These are phyloP conservation scores for Rhodotorula taiwanensis DNA, from an alignment of 768 basidiomycete species.

Conservation along the genomic window DNA sequence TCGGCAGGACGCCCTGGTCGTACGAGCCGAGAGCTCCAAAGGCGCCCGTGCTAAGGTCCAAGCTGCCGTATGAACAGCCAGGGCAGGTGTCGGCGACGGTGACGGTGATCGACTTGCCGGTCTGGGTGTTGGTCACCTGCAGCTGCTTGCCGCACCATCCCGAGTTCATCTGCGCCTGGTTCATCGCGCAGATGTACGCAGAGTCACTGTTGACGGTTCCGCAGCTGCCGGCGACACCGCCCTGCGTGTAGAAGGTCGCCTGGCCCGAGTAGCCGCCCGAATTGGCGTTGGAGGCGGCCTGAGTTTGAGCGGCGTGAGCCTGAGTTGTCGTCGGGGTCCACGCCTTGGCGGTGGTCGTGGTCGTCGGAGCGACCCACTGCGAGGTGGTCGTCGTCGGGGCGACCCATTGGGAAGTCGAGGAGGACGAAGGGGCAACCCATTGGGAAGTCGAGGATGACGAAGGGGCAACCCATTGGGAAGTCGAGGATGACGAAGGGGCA, in stretches of 20 bases:
- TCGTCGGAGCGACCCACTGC: background rate
- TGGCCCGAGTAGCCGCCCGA: slow-evolving; percentile 6
- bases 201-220: slow-evolving; percentile 12
- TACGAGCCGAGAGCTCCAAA: background rate
- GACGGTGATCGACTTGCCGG: slow-evolving; percentile 30
- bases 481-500: background rate
- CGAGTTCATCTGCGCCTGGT: slow-evolving; percentile 10
- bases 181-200: slow-evolving; percentile 17
- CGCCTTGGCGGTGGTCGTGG: slow-evolving; percentile 11
- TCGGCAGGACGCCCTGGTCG: background rate
- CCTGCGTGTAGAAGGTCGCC: slow-evolving; percentile 20
- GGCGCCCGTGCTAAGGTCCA: background rate
- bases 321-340: slow-evolving; percentile 9
- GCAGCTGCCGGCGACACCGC: slow-evolving; percentile 18
- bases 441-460: slow-evolving; percentile 5
- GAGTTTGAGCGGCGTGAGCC: no score
- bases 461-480: background rate
- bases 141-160: slow-evolving; percentile 32
- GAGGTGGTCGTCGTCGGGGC: slow-evolving; percentile 6
- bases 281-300: background rate
- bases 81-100: slow-evolving; percentile 29
- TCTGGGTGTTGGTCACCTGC: slow-evolving; percentile 27
- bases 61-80: background rate
- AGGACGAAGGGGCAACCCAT: slow-evolving; percentile 3
- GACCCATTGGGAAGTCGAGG: slow-evolving; percentile 6